Evolutionary conservation across 176 grass and related monocot genomes (phyloP).

Genomic region (Calamus simplicifolius): DNA sequence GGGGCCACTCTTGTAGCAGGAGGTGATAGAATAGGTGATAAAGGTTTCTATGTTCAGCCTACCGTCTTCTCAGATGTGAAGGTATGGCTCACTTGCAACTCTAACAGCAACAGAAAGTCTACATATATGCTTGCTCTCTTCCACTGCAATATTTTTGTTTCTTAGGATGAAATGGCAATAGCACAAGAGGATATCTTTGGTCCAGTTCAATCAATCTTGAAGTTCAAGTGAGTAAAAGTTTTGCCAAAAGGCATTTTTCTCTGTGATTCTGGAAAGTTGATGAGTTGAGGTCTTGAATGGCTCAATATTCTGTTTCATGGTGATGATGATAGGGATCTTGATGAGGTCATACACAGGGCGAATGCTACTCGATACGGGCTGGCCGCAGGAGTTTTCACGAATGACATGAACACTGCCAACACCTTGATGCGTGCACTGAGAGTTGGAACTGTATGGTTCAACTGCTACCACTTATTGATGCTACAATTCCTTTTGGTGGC

Average conservation of each 20-base stretch:
- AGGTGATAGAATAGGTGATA: conserved; percentile 43
- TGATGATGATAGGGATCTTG: conserved; percentile 27
- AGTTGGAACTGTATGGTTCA: conserved; percentile 78
- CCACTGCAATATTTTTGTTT: neutral
- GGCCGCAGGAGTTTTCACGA: conserved; percentile 84
- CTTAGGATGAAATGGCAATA: conserved; percentile 78
- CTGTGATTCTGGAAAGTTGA: too few relatives aligned
- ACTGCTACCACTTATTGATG: conserved; percentile 79
- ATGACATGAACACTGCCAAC: conserved; percentile 63
- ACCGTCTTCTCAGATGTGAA: conserved; percentile 73
- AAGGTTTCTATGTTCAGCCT: conserved; percentile 82
- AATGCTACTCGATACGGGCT: conserved; percentile 49
- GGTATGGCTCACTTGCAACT: conserved; percentile 18
- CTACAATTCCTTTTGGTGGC: conserved; percentile 71
- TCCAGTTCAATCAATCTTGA: conserved; percentile 95
- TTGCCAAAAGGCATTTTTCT: neutral
- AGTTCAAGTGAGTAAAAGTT: conserved; percentile 53
- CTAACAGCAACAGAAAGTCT: neutral
- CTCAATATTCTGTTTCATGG: neutral
- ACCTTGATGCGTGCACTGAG: conserved; percentile 48
- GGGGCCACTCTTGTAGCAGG: conserved; percentile 73
- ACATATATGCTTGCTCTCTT: neutral
- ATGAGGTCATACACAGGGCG: conserved; percentile 64
- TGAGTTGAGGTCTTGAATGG: too few relatives aligned
- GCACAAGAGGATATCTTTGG: conserved; percentile 87